Conservation (phyloP, 208 protist genomes). For the Naegleria lovaniensis region DNA sequence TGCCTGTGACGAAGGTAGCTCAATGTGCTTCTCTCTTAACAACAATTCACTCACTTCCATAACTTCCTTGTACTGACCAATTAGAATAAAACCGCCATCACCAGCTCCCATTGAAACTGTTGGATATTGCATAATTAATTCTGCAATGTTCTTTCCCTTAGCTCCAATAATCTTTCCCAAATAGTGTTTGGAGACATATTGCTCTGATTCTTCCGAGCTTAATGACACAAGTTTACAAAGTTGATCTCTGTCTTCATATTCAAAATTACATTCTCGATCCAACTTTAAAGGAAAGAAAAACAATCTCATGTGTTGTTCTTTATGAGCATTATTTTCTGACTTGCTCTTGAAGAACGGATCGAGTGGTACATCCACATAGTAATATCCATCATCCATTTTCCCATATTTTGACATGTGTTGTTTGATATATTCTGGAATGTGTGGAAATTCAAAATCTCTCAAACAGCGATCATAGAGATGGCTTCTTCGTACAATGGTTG, state of each 20-base stretch:
- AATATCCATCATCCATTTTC: not conserved
- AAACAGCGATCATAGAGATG: not conserved
- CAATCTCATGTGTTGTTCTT: not conserved
- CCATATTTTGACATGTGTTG: not conserved
- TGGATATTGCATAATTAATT: not conserved
- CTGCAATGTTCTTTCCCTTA: not conserved
- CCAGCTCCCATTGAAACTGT: not conserved
- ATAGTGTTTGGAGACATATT: not conserved
- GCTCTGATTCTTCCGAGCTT: not conserved
- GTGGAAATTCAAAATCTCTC: constrained; percentile 8
- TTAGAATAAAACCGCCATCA: not conserved
- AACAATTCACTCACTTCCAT: not conserved
- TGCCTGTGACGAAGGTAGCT: not conserved
- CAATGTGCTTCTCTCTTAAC: not conserved
- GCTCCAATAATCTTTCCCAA: not conserved
- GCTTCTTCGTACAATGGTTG: not conserved
- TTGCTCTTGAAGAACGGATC: not conserved
- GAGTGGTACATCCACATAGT: not conserved
- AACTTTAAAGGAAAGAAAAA: not conserved
- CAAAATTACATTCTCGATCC: not conserved
- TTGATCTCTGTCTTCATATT: not conserved
- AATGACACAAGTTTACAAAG: not conserved
- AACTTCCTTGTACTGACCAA: not conserved
- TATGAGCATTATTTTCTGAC: not conserved
- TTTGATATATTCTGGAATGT: not conserved